These are phyloP conservation scores for Tolypocladium sp. DNA, from an alignment of 2,329 filamentous ascomycete genomes.

Conservation along the genomic window DNA sequence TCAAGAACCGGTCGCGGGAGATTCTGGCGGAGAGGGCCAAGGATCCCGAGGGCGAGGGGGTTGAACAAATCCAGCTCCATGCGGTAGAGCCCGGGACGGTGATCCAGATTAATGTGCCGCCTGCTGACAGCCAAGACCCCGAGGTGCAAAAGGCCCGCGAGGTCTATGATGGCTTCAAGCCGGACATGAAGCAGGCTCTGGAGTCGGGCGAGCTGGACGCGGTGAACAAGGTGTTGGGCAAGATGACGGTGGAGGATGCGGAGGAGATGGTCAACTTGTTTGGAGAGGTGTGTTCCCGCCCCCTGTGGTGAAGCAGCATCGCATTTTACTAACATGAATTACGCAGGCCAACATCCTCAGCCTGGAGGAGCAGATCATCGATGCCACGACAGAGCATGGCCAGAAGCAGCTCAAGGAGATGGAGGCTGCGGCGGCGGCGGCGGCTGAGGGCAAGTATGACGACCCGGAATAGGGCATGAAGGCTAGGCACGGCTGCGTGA, in stretches of 20 bases:
- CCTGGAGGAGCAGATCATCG: conserved; percentile 86
- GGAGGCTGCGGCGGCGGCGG: conserved; percentile 41
- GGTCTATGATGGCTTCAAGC: conserved; percentile 77
- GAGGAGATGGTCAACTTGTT: conserved; percentile 77
- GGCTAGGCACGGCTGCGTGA: background rate
- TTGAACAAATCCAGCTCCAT: conserved; percentile 96
- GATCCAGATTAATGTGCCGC: conserved; percentile 80
- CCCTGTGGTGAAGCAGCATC: background rate
- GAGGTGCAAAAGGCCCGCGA: conserved; percentile 54
- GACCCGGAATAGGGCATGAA: conserved; percentile 27
- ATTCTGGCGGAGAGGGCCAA: conserved; percentile 48
- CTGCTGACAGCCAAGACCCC: conserved; percentile 56
- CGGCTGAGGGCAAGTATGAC: conserved; percentile 14
- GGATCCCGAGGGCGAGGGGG: conserved; percentile 45
- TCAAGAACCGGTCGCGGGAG: conserved; percentile 67
- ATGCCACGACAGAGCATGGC: conserved; percentile 85
- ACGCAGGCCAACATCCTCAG: conserved; percentile 72
- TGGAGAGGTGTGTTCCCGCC: conserved; percentile 45
- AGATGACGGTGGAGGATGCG: conserved; percentile 81
- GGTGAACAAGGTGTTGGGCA: conserved; percentile 54
- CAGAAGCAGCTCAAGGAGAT: conserved; percentile 69
- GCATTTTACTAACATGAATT: background rate
- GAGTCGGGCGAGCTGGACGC: conserved; percentile 78
- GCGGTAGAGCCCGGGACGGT: conserved; percentile 88
- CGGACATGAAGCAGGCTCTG: conserved; percentile 72